A percentile compares a stretch with the other conserved stretches of the same genome.
phyloP scores from a whole-genome alignment of 306 rosid species.

The Nissolia schottii region DNA sequence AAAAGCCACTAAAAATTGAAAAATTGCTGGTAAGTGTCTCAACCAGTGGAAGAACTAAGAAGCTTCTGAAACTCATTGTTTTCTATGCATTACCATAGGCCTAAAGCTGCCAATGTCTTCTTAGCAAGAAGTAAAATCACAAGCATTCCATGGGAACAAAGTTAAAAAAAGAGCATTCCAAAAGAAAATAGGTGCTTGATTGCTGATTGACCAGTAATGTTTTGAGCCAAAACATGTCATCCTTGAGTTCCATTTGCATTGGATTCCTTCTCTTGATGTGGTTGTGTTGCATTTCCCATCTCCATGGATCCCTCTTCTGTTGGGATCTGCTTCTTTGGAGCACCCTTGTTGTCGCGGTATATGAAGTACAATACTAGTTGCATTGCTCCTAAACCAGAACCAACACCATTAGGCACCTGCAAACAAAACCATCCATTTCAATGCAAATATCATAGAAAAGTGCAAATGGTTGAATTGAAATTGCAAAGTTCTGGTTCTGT shows the following conservation, averaged over 20 bases:
- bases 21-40: neutral
- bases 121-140: neutral
- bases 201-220: neutral
- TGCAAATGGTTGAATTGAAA: neutral
- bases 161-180: neutral
- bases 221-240: neutral
- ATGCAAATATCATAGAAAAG: neutral
- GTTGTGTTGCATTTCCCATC: conserved; percentile 50
- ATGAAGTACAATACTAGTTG: conserved; percentile 73
- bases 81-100: neutral
- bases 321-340: conserved; percentile 30
- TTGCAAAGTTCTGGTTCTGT: neutral
- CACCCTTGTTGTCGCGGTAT: conserved; percentile 46
- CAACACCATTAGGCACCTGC: conserved; percentile 72
- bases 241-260: conserved; percentile 16
- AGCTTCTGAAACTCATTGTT: neutral
- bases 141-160: neutral
- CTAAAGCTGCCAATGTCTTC: neutral
- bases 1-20: neutral
- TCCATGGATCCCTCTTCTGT: conserved; percentile 45
- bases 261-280: conserved; percentile 29
- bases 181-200: neutral
- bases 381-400: conserved; percentile 59
- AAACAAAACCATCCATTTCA: neutral
- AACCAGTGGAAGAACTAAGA: neutral